Base-by-base conservation (phyloP, 2,329 filamentous ascomycete species). In the Penicillium olsonii region DNA sequence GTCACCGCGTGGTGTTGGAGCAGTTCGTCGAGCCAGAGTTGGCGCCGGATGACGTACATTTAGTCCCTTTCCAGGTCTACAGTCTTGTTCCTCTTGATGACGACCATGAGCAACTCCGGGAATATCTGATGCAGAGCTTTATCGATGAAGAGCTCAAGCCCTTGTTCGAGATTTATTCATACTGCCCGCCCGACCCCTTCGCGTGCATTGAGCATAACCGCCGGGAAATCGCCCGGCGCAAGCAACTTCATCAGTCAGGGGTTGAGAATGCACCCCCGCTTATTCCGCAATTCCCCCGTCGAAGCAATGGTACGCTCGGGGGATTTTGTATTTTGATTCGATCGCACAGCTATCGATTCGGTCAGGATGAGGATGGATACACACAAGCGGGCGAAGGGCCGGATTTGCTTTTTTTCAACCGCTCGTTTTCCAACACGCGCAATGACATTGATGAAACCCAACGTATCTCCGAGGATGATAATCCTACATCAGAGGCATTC, bases 151-250 rank as follows among this genome's bases (percentile, higher is more conserved):
- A 55, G 12, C 22, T 48, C 1, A 42, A 48, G 35, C 54, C 55
- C 9, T 33, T 54, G n/a, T 58, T 60, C 35, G 53, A 58, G 15
- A 54, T 58, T 41, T 60, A 58, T 31, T 56, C 53, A 34, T 60
- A 57, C 39, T 39, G 42, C 31, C 57, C 53, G 17, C 39, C 53
- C 3, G 48, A 58, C 31, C 26, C 29, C 37, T 58, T 56, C 17
- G 50, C 45, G 37, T 60, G 49, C 26, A 52, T 57, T 39, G 50
- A 59, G n/a, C 50, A 57, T 41, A 39, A 51, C 19, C 53, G 53
- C 14, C 29, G 42, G 0, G 55, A 57, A 24, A 52, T 59, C 17
- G 56, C 54, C 14, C 38, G 43, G 42, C 54, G 57, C 22, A 60
- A 60, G 38, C 53, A 47, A 35, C 55, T 49, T 47, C 44, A 58